Conservation (phyloP, 192 early-diverging fungal species). For the Dissophora ornata region DNA sequence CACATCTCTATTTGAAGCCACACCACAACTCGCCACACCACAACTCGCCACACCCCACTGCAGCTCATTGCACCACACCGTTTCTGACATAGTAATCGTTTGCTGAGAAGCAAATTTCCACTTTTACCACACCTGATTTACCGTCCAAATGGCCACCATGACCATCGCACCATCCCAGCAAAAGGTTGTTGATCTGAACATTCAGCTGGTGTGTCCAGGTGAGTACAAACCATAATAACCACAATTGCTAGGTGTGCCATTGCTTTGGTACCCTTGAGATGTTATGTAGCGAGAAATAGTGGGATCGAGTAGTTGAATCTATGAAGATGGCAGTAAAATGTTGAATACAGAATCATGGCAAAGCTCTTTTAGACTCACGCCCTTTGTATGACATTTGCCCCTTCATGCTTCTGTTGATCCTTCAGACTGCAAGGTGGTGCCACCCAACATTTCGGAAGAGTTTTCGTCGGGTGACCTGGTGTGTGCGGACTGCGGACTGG, state of each 20-base stretch:
- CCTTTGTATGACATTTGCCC: too few relatives aligned
- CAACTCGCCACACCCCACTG: neutral
- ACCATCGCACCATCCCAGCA: conserved; percentile 15
- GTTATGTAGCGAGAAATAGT: too few relatives aligned
- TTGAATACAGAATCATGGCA: too few relatives aligned
- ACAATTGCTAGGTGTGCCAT: too few relatives aligned
- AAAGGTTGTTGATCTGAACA: conserved; percentile 44
- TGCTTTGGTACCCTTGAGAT: too few relatives aligned
- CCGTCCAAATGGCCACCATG: conserved; percentile 33
- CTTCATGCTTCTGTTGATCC: too few relatives aligned
- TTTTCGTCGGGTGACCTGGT: conserved; percentile 90
- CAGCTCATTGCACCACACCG: neutral
- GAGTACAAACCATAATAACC: conserved; percentile 13
- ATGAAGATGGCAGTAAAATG: too few relatives aligned
- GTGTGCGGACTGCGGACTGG: conserved; percentile 91
- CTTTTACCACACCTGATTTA: neutral
- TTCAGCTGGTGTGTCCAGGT: conserved; percentile 51
- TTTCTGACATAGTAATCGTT: too few relatives aligned
- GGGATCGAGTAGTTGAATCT: too few relatives aligned
- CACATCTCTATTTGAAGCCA: neutral
- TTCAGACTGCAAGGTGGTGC: conserved; percentile 76
- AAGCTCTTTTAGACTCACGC: too few relatives aligned
- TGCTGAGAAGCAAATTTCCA: neutral
- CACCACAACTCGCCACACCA: too few relatives aligned
- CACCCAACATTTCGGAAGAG: conserved; percentile 92